Conservation (phyloP, 345 rosid genomes). For the Geranium brycei region DNA sequence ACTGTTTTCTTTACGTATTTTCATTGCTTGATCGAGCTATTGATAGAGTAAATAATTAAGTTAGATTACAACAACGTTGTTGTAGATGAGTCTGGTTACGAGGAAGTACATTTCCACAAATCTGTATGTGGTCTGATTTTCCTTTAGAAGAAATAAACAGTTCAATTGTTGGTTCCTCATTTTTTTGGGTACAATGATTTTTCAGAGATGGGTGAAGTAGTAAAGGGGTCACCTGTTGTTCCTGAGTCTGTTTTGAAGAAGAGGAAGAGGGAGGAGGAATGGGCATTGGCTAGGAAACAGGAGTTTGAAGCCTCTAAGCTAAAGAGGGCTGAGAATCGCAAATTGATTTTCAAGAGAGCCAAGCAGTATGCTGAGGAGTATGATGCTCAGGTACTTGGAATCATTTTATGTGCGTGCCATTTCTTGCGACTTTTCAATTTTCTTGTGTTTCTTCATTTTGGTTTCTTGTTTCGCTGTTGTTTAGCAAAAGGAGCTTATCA, state of each 20-base stretch:
- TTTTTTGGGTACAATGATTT: too few species aligned
- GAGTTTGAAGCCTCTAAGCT: slow-evolving; percentile 34
- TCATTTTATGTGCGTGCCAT: not conserved
- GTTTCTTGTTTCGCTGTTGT: not conserved
- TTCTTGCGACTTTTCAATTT: not conserved
- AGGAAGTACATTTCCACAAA: too few species aligned
- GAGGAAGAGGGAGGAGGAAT: slow-evolving; percentile 15
- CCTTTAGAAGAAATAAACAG: too few species aligned
- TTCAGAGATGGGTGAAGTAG: too few species aligned
- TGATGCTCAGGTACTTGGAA: slow-evolving; percentile 27
- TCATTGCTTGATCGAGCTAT: too few species aligned
- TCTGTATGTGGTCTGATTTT: too few species aligned
- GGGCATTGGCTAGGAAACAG: slow-evolving; percentile 36
- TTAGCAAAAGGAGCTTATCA: slow-evolving; percentile 53
- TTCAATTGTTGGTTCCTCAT: too few species aligned
- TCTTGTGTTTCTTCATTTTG: not conserved
- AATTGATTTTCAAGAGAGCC: slow-evolving; percentile 45
- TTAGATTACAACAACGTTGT: too few species aligned
- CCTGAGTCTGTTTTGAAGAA: slow-evolving; percentile 80
- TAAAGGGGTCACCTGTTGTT: slow-evolving; percentile 13
- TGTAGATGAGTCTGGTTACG: too few species aligned
- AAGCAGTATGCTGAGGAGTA: slow-evolving; percentile 53
- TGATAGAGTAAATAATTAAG: too few species aligned
- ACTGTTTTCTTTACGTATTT: too few species aligned
- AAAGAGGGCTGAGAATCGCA: slow-evolving; percentile 41